Evolutionary conservation across 495 filamentous ascomycete genomes (phyloP).

Genomic region (Daldinia childiae): DNA sequence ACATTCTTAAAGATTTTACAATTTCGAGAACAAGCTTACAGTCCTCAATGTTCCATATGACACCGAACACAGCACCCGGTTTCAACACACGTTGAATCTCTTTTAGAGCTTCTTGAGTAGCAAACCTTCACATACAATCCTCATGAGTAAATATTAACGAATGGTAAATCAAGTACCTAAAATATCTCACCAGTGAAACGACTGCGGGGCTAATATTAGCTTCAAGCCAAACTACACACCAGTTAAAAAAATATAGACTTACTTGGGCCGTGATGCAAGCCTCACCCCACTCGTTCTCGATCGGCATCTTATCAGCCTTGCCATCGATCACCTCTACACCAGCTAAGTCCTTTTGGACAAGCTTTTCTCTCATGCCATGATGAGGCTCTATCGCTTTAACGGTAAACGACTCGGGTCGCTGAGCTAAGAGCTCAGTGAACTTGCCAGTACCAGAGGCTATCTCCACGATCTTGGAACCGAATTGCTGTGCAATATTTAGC

Average conservation of each 20-base stretch:
- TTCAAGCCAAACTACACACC: constrained; percentile 2
- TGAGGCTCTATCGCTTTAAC: constrained; percentile 73
- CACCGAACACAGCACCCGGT: constrained; percentile 61
- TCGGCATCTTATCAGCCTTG: constrained; percentile 61
- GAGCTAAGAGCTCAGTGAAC: constrained; percentile 67
- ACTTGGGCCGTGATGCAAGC: constrained; percentile 73
- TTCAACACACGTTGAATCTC: constrained; percentile 67
- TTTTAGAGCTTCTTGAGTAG: constrained; percentile 62
- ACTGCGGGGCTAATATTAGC: constrained; percentile 46
- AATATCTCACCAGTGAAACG: constrained; percentile 65
- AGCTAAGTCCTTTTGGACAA: constrained; percentile 61
- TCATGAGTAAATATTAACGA: constrained; percentile 4
- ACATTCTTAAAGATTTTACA: neutral
- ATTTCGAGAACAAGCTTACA: constrained; percentile 51
- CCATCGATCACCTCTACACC: constrained; percentile 63
- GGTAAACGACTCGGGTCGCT: constrained; percentile 60
- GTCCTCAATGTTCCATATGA: constrained; percentile 75
- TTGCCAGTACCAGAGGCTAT: constrained; percentile 74
- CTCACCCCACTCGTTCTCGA: constrained; percentile 67
- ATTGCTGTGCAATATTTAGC: constrained; percentile 53
- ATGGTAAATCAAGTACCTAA: neutral
- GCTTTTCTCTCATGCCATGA: constrained; percentile 64
- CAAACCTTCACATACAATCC: constrained; percentile 60
- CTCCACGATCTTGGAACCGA: constrained; percentile 63
- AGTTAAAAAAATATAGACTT: constrained; percentile 23